Evolutionary conservation across 192 early-diverging fungal genomes (phyloP).

Genomic region (Umbelopsis sp.): DNA sequence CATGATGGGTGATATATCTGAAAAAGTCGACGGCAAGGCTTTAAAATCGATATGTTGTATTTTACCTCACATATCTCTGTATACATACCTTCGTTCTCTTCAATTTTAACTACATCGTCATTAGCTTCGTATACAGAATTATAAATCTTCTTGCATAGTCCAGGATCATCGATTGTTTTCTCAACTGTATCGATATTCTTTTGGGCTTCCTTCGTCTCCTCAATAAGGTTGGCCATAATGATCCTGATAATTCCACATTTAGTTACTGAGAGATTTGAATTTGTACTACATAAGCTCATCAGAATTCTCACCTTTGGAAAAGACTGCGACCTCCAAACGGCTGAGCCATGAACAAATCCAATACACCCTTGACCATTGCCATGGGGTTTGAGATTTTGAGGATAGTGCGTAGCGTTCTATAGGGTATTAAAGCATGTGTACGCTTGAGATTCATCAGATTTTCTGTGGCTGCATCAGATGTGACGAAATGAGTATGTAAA

Average conservation of each 20-base stretch:
- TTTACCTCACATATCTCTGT: no score
- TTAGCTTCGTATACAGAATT: conserved; percentile 46
- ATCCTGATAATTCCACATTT: conserved; percentile 37
- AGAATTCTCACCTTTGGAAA: conserved; percentile 46
- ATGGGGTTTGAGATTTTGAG: conserved; percentile 61
- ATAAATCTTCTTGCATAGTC: conserved; percentile 51
- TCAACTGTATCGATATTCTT: conserved; percentile 44
- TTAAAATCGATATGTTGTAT: no score
- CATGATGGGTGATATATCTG: conserved; percentile 1
- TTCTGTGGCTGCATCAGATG: conserved; percentile 52
- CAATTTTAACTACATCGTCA: neutral
- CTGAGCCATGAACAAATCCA: conserved; percentile 62
- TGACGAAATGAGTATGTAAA: conserved; percentile 53
- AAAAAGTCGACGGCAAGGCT: no score
- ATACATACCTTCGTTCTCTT: conserved; percentile 6
- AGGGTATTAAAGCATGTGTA: conserved; percentile 55
- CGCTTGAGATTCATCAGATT: conserved; percentile 58
- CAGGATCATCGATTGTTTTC: conserved; percentile 33
- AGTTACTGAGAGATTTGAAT: neutral
- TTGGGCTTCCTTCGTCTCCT: conserved; percentile 51
- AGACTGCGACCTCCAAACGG: conserved; percentile 58
- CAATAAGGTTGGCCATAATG: conserved; percentile 54
- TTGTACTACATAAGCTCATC: neutral
- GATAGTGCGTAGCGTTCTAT: conserved; percentile 49
- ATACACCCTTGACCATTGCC: conserved; percentile 54